A percentile compares a stretch with the other conserved stretches of the same genome.
Conservation (phyloP, 2,329 filamentous ascomycete species). For the Neonectria neomacrospora region DNA sequence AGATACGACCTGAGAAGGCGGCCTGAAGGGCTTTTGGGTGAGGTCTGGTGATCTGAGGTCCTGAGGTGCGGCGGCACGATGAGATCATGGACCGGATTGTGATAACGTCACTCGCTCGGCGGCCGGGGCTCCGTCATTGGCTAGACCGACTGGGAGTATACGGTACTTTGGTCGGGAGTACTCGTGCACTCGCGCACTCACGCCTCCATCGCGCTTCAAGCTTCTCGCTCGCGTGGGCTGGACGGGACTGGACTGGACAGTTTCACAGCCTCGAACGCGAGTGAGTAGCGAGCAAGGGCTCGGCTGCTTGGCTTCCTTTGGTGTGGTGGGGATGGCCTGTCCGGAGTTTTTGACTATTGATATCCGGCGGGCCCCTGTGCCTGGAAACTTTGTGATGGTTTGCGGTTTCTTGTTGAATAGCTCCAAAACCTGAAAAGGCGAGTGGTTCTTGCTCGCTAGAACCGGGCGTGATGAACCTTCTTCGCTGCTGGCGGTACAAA, state of each 20-base stretch:
- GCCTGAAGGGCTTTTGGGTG: background rate
- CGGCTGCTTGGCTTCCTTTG: background rate
- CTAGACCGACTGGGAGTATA: slow-evolving; percentile 8
- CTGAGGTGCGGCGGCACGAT: slow-evolving; percentile 14
- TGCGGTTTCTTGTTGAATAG: slow-evolving; percentile 4
- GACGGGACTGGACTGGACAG: slow-evolving; percentile 10
- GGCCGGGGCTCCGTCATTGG: slow-evolving; percentile 19
- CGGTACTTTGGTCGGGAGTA: slow-evolving; percentile 9
- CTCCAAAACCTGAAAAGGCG: background rate
- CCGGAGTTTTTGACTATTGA: slow-evolving; percentile 6
- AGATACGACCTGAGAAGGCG: slow-evolving; percentile 1
- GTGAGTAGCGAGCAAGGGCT: slow-evolving; percentile 11
- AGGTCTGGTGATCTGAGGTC: slow-evolving; percentile 1
- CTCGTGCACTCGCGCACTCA: background rate
- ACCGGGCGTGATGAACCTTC: background rate
- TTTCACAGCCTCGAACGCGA: slow-evolving; percentile 22
- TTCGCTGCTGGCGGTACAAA: background rate
- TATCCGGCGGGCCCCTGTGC: slow-evolving; percentile 6
- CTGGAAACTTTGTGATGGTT: background rate
- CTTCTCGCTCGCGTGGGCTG: slow-evolving; percentile 16
- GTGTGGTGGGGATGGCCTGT: slow-evolving; percentile 19
- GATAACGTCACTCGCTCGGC: slow-evolving; percentile 24
- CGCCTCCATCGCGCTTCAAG: background rate
- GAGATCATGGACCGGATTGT: slow-evolving; percentile 21
- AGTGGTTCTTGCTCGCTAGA: background rate